Evolutionary conservation across 306 rosid genomes (phyloP), one percentile per base, ranked within the genome.

Genomic region (Vicia sativa): DNA sequence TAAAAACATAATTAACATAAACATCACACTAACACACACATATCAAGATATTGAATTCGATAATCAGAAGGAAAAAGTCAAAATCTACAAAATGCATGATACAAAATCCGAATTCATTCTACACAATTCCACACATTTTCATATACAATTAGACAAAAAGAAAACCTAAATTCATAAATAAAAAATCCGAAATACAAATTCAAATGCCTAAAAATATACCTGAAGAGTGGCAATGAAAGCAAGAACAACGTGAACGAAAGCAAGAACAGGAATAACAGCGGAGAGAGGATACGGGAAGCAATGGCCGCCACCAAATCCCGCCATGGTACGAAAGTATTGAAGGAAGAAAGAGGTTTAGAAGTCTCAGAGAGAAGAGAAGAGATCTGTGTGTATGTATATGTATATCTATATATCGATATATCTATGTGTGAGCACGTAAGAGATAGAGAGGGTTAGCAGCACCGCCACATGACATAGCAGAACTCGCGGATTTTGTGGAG

Each of bases 201-300:
- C 9, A 64, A 79, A 71, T 52, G 86, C 52, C 65, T 19, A 65
- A 62, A 31, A 68, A 46, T 25, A 39, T 82, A 92, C 98, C 98
- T 93, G 98, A 70, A 58, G 80, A 69, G 69, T 85, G 12, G 97
- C 89, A 56, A 93, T 72, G 78, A 61, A 73, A 35, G 91, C 83
- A 78, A 93, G 60, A 50, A 84, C 35, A 59, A 79, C 90, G 63
- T 85, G 85, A 76, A 90, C 57, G 26, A 93, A 57, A 74, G 96
- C 91, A 68, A 90, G 88, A 76, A 75, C 82, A 65, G 76, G 84
- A 83, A 82, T 79, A 21, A 86, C 87, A 67, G 78, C 89, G 19
- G 79, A 74, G 73, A 88, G 49, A 11, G 39, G 79, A 28, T 54
- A 73, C 21, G 96, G 89, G 68, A 90, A 88, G 75, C 98, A 86